Base-by-base conservation (phyloP, 2,329 filamentous ascomycete genomes). In the Phyllosticta paracitricarpa region DNA sequence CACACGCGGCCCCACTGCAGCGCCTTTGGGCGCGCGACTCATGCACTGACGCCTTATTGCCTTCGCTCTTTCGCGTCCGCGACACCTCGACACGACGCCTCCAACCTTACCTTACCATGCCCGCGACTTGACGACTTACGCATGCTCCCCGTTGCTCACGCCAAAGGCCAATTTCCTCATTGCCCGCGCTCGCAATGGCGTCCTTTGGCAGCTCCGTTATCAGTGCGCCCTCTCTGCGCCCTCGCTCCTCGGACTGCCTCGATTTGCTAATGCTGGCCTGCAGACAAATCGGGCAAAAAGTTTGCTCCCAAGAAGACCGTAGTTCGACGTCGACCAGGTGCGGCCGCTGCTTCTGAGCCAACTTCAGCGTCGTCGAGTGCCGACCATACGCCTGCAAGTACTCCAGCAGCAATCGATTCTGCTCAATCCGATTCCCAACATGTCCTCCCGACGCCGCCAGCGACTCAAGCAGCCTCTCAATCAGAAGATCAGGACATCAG, bases 131-230 rank as follows among this genome's bases (percentile, higher is more conserved):
- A 19, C 17, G 6, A 7, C 40, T 48, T 17, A 3, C 40, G 2
- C 17, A 48, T 48, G 17, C 14, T 48, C 40, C n/a, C 40, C 40
- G 7, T 17, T 17, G n/a, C 17, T 6, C 40, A 17, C 40, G 40
- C 40, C 7, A 17, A 19, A 33, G 17, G 33, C 24, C 52, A 17
- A 12, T 40, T 24, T 35, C 12, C 48, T 33, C 40, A 19, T n/a
- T 8, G 40, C 28, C 2, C 25, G 25, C 22, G n/a, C 40, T 19
- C 57, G 60, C 22, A 52, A 76, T 80, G 73, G 77, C 79, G 54
- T 64, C 68, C 22, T 57, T 58, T 54, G 81, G 81, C 63, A 82
- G 79, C 67, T 83, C 81, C 60, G 79, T 77, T 52, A 81, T 82
- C 64, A 80, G 78, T 79, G 68, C 75, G 59, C 6, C 26, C 54